A percentile compares a stretch with the other conserved stretches of the same genome.
Evolutionary conservation across 2,329 filamentous ascomycete genomes (phyloP).

Genomic region (Hypoxylon sp.): DNA sequence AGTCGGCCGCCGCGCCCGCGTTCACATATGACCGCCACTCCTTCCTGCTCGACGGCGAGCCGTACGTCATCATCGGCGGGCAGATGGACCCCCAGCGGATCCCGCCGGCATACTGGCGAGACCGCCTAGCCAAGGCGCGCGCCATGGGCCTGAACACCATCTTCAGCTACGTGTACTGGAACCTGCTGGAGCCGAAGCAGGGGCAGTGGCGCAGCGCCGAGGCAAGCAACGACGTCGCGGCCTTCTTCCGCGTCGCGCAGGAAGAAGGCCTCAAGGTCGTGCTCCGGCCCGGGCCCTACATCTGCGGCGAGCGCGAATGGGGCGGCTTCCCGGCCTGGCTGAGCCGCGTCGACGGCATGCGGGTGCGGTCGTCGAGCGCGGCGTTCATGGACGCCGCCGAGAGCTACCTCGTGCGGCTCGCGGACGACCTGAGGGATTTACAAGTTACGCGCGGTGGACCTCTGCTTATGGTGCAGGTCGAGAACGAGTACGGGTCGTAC

Average conservation of each 20-base stretch:
- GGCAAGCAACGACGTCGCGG: conserved; percentile 60
- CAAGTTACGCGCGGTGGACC: conserved; percentile 59
- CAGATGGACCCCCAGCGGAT: conserved; percentile 65
- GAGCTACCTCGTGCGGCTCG: conserved; percentile 55
- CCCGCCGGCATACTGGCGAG: conserved; percentile 59
- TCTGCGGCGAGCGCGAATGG: conserved; percentile 63
- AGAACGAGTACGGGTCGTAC: conserved; percentile 65
- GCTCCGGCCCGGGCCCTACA: conserved; percentile 61
- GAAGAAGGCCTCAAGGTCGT: conserved; percentile 60
- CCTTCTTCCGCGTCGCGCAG: conserved; percentile 60
- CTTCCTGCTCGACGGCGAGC: conserved; percentile 56
- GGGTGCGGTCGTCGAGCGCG: conserved; percentile 56
- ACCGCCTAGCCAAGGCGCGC: conserved; percentile 57
- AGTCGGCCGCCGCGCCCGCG: conserved; percentile 30
- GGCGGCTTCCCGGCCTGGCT: conserved; percentile 62
- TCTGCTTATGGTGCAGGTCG: conserved; percentile 63
- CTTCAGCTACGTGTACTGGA: conserved; percentile 65
- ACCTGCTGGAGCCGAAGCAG: conserved; percentile 57
- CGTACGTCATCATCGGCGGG: conserved; percentile 59
- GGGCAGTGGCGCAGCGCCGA: conserved; percentile 54
- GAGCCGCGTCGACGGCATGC: conserved; percentile 54
- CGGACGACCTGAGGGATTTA: conserved; percentile 51
- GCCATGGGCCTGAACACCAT: conserved; percentile 64
- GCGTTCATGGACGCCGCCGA: conserved; percentile 55
- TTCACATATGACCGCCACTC: conserved; percentile 56